Evolutionary conservation across 371 early-diverging fungal genomes (phyloP), one percentile per base, ranked within the genome.

Genomic region (Syncephalastrum monosporum): DNA sequence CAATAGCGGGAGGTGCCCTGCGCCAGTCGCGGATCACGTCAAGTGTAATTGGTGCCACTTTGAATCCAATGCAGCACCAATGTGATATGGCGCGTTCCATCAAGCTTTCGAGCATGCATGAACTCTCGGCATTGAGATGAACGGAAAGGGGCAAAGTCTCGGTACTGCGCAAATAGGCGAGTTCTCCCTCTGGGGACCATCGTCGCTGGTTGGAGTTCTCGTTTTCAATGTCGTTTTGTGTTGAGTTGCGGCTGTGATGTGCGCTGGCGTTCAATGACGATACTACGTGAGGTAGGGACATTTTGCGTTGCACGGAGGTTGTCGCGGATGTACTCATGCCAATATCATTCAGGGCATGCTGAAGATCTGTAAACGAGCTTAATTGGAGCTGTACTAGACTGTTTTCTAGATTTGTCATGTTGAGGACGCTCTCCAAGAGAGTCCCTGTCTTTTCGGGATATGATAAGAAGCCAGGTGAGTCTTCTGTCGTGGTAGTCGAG

Each of bases 11-110:
- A 4, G 70, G 70, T 16, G 63, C 64, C 2, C 21, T 8, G 4
- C 53, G 58, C 70, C 70, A 70, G 23, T 63, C 33, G 12, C 42
- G 42, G 33, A 65, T 60, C 16, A 55, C n/a, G 10, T 61, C 63
- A 14, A 60, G 38, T 25, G 38, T 63, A 19, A 70, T 45, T 0
- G 70, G 70, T 3, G 70, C 63, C 2, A 70, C 64, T 41, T 70
- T 70, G 50, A 70, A 70, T 0, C 66, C 70, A 21, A 70, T 61
- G 21, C 70, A 70, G 49, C 70, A 70, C 70, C 70, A 70, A 25
- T 70, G 63, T 0, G 54, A 25, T 14, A 51, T 41, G 1, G 66
- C 70, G 2, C 33, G 33, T 8, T 56, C 43, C 64, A 70, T 70
- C 5, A 70, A 46, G 17, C 43, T 59, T 3, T 63, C 65, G 3